Conservation (phyloP, 2,329 filamentous ascomycete species). For the Clonostachys chloroleuca region DNA sequence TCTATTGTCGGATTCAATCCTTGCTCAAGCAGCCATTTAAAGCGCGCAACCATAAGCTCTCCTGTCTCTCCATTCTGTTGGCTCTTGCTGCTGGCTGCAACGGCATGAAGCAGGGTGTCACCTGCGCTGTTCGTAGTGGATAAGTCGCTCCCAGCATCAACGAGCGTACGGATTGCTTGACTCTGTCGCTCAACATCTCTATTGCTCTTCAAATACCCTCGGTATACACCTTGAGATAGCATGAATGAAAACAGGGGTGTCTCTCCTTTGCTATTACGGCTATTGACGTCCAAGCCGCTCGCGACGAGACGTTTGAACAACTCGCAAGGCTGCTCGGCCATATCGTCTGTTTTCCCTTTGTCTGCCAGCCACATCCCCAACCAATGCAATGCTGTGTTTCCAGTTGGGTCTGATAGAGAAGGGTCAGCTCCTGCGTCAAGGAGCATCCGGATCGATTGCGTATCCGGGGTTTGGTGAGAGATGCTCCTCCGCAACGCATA, state of each 20-base stretch:
- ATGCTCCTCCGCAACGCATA: not conserved
- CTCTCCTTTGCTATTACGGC: not conserved
- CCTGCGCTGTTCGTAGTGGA: not conserved
- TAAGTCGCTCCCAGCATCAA: not conserved
- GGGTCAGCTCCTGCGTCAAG: not conserved
- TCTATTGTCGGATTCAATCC: not conserved
- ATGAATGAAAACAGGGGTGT: not conserved
- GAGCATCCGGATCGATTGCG: not conserved
- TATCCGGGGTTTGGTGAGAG: no score
- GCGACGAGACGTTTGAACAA: not conserved
- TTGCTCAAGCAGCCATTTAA: not conserved
- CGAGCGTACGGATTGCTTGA: not conserved
- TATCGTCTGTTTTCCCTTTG: not conserved
- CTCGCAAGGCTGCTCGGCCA: not conserved
- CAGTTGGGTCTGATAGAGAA: not conserved
- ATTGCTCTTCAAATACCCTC: not conserved
- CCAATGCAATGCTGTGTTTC: not conserved
- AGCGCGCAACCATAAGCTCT: not conserved
- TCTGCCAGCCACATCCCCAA: not conserved
- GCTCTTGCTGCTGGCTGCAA: no score
- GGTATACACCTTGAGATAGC: not conserved
- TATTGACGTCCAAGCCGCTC: not conserved
- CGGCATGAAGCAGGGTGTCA: not conserved
- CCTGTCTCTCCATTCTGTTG: not conserved
- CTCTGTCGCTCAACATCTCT: not conserved